A percentile compares a stretch with the other conserved stretches of the same genome.
These are phyloP conservation scores for Stachybotrys chlorohalonatus DNA, from an alignment of 2,329 filamentous ascomycete species.

Conservation along the genomic window DNA sequence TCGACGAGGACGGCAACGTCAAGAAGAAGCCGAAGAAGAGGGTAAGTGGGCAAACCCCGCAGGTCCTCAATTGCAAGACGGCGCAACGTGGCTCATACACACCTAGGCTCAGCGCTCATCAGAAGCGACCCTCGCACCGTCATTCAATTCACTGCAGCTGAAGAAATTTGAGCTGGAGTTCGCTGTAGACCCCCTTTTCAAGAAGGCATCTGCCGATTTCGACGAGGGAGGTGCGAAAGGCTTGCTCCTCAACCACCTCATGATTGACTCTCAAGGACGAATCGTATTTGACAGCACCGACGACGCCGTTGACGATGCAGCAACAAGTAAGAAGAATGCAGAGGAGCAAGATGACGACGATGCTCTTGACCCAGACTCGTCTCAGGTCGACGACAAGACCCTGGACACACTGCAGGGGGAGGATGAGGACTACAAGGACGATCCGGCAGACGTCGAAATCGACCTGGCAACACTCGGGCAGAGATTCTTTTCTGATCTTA, in stretches of 20 bases:
- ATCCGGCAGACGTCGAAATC: conserved; percentile 56
- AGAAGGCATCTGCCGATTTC: conserved; percentile 96
- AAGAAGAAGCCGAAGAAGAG: conserved; percentile 65
- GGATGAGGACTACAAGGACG: conserved; percentile 27
- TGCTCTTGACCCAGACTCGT: conserved; percentile 7
- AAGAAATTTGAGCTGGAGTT: conserved; percentile 99
- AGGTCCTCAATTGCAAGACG: no score
- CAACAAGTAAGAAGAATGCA: conserved; percentile 22
- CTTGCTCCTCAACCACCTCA: conserved; percentile 87
- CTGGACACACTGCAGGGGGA: conserved; percentile 33
- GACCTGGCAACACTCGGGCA: conserved; percentile 66
- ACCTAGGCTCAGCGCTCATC: conserved; percentile 62
- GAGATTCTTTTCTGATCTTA: conserved; percentile 79
- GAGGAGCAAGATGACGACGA: conserved; percentile 24
- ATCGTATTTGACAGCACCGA: conserved; percentile 99
- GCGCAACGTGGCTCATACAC: not conserved
- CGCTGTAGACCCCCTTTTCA: conserved; percentile 95
- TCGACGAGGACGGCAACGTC: conserved; percentile 51
- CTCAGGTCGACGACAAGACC: conserved; percentile 28
- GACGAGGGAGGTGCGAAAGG: conserved; percentile 97
- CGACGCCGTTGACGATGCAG: conserved; percentile 51
- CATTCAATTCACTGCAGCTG: conserved; percentile 78
- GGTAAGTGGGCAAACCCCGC: conserved; percentile 32
- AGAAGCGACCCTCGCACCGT: conserved; percentile 85
- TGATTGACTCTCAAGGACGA: conserved; percentile 81